Conservation (phyloP, 129 eudicot genomes). For the Mikania micrantha region DNA sequence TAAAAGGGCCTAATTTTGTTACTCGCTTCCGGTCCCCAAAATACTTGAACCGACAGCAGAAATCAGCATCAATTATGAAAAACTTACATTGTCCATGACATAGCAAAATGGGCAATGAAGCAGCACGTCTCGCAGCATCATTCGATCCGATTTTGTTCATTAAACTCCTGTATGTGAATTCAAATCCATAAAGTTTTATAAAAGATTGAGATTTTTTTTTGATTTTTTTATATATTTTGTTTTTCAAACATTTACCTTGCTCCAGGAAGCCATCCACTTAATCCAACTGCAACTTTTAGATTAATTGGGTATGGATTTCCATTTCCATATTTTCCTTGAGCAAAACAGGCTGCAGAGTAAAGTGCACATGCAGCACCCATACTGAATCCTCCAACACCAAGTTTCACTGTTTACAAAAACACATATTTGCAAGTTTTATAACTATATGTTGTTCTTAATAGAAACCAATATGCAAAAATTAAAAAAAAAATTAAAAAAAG, state of each 20-base stretch:
- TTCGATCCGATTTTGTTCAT: conserved; percentile 74
- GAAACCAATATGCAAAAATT: background rate
- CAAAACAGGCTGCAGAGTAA: conserved; percentile 90
- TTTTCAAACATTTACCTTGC: conserved; percentile 40
- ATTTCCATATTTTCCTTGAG: conserved; percentile 78
- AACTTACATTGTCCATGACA: conserved; percentile 81
- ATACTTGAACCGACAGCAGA: too few relatives aligned
- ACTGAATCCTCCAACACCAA: conserved; percentile 96
- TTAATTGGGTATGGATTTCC: conserved; percentile 80
- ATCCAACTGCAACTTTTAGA: conserved; percentile 68
- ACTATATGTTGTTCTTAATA: background rate
- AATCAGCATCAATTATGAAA: conserved; percentile 8
- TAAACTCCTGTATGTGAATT: conserved; percentile 43
- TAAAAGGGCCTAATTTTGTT: too few relatives aligned
- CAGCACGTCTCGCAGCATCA: conserved; percentile 88
- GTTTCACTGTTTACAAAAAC: conserved; percentile 56
- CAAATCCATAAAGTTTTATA: background rate
- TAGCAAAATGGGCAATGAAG: conserved; percentile 83
- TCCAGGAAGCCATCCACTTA: conserved; percentile 99
- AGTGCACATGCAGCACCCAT: conserved; percentile 95
- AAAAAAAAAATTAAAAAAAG: background rate
- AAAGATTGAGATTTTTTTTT: background rate
- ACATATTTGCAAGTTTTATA: background rate
- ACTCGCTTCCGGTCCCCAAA: too few relatives aligned
- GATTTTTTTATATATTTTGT: too few relatives aligned